Evolutionary conservation across 2,329 filamentous ascomycete species (phyloP), one percentile per base, ranked within the genome.

Genomic region (Fusarium pilosicola): DNA sequence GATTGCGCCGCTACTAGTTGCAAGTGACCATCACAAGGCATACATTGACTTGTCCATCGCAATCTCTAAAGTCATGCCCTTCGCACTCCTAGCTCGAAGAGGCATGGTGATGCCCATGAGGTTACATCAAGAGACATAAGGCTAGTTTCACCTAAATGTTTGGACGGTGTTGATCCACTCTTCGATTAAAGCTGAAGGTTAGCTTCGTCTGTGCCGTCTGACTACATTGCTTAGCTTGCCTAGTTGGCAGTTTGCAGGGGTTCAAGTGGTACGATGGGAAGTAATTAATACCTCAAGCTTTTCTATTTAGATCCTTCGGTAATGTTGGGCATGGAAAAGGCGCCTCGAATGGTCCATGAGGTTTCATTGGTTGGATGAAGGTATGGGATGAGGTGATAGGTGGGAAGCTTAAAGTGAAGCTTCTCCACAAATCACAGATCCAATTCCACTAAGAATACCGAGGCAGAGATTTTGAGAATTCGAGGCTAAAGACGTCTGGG

Each of bases 61-160:
- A 5, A 9, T 26, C 18, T 22, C 7, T 1, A 3, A 1, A 22
- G 9, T 26, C 13, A n/a, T 10, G n/a, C 7, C n/a, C 14, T 18
- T 54, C 49, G 30, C 32, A 22, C 49, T 52, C 32, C 18, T 54
- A 54, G 13, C 49, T 38, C 6, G 0, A 38, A 54, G 3, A 0
- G 6, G n/a, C 2, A 26, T 26, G 13, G 13, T 2, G 49, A 17
- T 17, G 1, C 6, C 1, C 13, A 9, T 2, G 9, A 13, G 1
- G 49, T 54, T 38, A 38, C n/a, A 38, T 52, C 49, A 22, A 52
- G 18, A 7, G 13, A 1, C 5, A 26, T 38, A 26, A 52, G 9
- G 13, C n/a, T 22, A 4, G 32, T 52, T 36, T 38, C n/a, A 26
- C 1, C 7, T 28, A 28, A 28, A 28, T 28, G 28, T 28, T 28